Evolutionary conservation across 2,329 filamentous ascomycete genomes (phyloP), one percentile per base, ranked within the genome.

Genomic region (Rasamsonia emersonii): DNA sequence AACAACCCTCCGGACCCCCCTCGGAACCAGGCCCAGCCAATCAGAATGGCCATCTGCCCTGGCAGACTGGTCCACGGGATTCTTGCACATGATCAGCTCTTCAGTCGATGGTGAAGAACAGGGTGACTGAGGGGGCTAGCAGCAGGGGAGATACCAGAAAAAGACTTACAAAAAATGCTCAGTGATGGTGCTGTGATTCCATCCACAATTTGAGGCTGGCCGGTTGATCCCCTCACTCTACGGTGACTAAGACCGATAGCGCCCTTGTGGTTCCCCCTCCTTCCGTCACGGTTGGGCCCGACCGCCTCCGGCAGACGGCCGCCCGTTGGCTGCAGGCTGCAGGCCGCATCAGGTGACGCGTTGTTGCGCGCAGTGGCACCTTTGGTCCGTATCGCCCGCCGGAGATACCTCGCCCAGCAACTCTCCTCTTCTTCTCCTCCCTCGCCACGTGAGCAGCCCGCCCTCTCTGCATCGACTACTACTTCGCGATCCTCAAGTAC

Each of bases 371-470:
- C 28, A 35, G 15, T 8, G 52, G 49, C 53, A 29, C 44, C 20
- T 15, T 20, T 42, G 54, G 53, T 47, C 32, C 9, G 13, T 46
- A 25, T 23, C 15, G 29, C 15, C 20, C 9, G 9, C 47, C 50
- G 45, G 33, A 50, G 20, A 40, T 9, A 25, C 35, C 39, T 41
- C 33, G 32, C 40, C 42, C 41, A 41, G 38, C 40, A 44, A 44
- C 40, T 43, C 44, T 39, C 32, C 35, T 33, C 38, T 40, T 35
- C 30, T 38, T 35, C 31, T 41, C 38, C 42, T 45, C 45, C 40
- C 45, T 47, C 46, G 51, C 58, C 58, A 61, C 58, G 58, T 62
- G 58, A 62, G 55, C 50, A 49, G 41, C 49, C 49, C 46, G 47
- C 53, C 45, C 50, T 52, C 51, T 49, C 47, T 47, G 30, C 27